Percentiles rank a stretch among this genome's conserved stretches.
Conservation (phyloP, 345 rosid genomes). For the Pistacia atlantica region DNA sequence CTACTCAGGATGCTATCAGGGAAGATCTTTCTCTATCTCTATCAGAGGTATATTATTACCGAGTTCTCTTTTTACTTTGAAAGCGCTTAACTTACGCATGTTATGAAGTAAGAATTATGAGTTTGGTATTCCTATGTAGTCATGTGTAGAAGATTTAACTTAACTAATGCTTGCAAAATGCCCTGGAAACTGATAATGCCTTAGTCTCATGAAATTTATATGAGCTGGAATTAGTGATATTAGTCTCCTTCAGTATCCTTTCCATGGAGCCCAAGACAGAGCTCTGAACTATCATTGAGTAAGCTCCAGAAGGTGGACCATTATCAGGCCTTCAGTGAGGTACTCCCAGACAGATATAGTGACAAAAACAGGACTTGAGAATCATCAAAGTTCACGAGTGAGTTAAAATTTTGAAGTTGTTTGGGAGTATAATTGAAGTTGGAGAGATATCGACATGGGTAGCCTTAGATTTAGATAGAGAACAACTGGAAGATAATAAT, state of each 20-base stretch:
- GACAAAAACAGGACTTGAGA: neutral
- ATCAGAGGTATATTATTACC: constrained; percentile 49
- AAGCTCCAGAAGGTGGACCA: neutral
- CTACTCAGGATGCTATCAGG: constrained; percentile 80
- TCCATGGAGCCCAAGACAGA: neutral
- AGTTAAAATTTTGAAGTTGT: neutral
- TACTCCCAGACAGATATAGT: neutral
- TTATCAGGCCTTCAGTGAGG: neutral
- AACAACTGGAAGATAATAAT: too few species aligned
- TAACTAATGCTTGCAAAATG: neutral
- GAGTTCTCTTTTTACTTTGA: neutral
- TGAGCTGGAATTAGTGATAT: neutral
- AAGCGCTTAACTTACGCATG: neutral
- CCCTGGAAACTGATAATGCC: neutral
- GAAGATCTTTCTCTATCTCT: constrained; percentile 64
- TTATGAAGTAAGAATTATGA: neutral
- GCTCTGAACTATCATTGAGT: neutral
- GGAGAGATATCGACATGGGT: too few species aligned
- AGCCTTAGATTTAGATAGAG: too few species aligned
- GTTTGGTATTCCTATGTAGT: neutral
- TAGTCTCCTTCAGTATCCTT: neutral
- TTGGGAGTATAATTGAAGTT: too few species aligned
- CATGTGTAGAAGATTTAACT: neutral
- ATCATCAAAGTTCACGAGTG: neutral
- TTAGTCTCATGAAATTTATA: neutral